Percentiles rank a stretch among this genome's conserved stretches.
Conservation (phyloP, 805 yeast species). For the Wickerhamiella brachini region DNA sequence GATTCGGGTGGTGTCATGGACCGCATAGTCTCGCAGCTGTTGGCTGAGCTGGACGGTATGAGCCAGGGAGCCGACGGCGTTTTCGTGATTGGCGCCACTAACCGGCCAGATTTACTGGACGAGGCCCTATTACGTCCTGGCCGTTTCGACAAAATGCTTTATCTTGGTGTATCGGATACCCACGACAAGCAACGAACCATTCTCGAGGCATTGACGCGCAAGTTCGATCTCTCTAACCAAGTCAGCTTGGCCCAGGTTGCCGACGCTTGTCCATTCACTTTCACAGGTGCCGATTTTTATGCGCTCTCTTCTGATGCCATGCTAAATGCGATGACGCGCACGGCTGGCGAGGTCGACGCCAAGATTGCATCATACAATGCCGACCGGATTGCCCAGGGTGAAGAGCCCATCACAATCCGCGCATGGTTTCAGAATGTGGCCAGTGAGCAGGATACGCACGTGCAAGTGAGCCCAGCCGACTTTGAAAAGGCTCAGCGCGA, state of each 20-base stretch:
- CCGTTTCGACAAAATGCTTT: conserved; percentile 87
- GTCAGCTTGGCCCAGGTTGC: conserved; percentile 52
- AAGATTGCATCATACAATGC: conserved; percentile 43
- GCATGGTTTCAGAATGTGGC: conserved; percentile 89
- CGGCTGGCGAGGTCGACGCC: conserved; percentile 60
- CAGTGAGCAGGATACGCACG: conserved; percentile 48
- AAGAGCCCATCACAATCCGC: conserved; percentile 41
- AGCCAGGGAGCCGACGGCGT: conserved; percentile 73
- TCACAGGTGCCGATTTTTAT: conserved; percentile 95
- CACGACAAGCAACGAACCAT: conserved; percentile 79
- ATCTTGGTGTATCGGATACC: conserved; percentile 85
- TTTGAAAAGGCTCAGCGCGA: conserved; percentile 62
- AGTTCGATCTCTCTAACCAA: conserved; percentile 40
- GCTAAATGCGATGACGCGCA: conserved; percentile 90
- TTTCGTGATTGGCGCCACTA: conserved; percentile 97
- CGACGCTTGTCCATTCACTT: conserved; percentile 66
- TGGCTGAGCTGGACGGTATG: conserved; percentile 96
- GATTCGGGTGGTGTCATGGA: conserved; percentile 99
- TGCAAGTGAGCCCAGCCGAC: conserved; percentile 55
- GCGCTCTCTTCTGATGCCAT: conserved; percentile 92
- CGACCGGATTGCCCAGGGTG: conserved; percentile 20
- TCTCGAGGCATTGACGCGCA: conserved; percentile 75
- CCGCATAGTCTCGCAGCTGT: conserved; percentile 84
- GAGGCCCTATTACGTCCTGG: conserved; percentile 92
- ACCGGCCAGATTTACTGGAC: conserved; percentile 87